Evolutionary conservation across 2,329 filamentous ascomycete species (phyloP).

Genomic region (Colletotrichum caudatum): DNA sequence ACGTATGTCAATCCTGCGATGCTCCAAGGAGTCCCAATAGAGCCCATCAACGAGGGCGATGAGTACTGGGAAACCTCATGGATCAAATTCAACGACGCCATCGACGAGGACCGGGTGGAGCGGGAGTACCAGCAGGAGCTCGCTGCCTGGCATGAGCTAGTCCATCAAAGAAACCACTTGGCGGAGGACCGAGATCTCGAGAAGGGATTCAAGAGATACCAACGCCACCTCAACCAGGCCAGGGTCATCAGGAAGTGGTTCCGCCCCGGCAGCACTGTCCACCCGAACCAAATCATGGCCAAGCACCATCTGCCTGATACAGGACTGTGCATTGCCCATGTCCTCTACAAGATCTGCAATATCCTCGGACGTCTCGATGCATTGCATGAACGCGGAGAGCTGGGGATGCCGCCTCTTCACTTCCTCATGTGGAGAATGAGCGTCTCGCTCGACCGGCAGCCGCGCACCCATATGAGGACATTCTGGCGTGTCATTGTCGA

Average conservation of each 20-base stretch:
- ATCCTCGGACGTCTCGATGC: constrained; percentile 50
- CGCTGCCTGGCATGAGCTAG: background rate
- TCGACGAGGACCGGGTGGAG: constrained; percentile 44
- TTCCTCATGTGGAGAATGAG: constrained; percentile 54
- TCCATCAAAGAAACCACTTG: background rate
- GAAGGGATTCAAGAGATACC: constrained; percentile 19
- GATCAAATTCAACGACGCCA: constrained; percentile 48
- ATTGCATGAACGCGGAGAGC: constrained; percentile 44
- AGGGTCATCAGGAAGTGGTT: constrained; percentile 53
- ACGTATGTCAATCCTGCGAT: constrained; percentile 45
- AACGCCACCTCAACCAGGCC: constrained; percentile 47
- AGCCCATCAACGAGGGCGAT: constrained; percentile 47
- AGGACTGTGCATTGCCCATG: constrained; percentile 51
- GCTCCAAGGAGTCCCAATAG: constrained; percentile 47
- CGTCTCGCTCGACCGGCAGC: constrained; percentile 22
- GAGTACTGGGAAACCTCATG: constrained; percentile 50
- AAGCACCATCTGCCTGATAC: constrained; percentile 49
- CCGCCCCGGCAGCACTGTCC: constrained; percentile 46
- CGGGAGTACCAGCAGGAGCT: constrained; percentile 23
- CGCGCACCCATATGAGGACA: background rate
- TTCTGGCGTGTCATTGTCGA: constrained; percentile 19
- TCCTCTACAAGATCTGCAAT: constrained; percentile 52
- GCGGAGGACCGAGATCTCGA: constrained; percentile 15
- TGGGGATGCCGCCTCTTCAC: constrained; percentile 54
- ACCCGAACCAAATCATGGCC: constrained; percentile 54